Conservation (phyloP, 1,284 basidiomycete species). For the Rugosomyces carneus region DNA sequence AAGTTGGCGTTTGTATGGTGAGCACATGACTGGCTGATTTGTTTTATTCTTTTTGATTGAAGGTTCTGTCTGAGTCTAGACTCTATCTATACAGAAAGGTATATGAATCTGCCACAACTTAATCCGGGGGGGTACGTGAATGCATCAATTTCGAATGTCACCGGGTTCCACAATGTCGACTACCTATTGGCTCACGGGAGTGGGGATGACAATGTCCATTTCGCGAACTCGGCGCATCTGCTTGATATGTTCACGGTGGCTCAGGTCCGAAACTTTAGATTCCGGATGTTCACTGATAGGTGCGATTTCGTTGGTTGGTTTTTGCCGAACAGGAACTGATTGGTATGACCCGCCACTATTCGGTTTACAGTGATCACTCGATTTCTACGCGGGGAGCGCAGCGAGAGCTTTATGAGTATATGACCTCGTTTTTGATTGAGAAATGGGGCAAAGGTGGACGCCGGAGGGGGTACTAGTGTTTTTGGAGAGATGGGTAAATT, state of each 20-base stretch:
- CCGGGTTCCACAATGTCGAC: slow-evolving; percentile 74
- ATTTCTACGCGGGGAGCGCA: slow-evolving; percentile 73
- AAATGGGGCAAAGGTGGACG: slow-evolving; percentile 87
- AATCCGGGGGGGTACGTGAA: slow-evolving; percentile 84
- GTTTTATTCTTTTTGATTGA: background rate
- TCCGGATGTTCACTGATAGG: slow-evolving; percentile 97
- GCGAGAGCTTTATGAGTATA: slow-evolving; percentile 81
- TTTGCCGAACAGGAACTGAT: slow-evolving; percentile 15
- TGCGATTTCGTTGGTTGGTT: slow-evolving; percentile 31
- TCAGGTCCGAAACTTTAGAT: slow-evolving; percentile 74
- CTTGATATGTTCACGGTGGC: slow-evolving; percentile 86
- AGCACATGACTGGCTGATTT: slow-evolving; percentile 22
- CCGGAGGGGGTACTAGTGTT: slow-evolving; percentile 43
- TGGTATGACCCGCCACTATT: slow-evolving; percentile 12
- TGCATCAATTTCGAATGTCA: slow-evolving; percentile 80
- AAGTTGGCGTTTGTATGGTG: slow-evolving; percentile 82
- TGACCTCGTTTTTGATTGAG: slow-evolving; percentile 79
- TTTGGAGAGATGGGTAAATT: background rate
- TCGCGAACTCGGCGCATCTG: slow-evolving; percentile 83
- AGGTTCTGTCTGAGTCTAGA: slow-evolving; percentile 35
- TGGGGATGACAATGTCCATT: slow-evolving; percentile 95
- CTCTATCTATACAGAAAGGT: slow-evolving; percentile 93
- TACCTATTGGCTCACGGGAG: slow-evolving; percentile 89
- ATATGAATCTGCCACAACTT: slow-evolving; percentile 79
- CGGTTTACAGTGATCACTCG: slow-evolving; percentile 60